These are phyloP conservation scores for Lupinus albus DNA, from an alignment of 306 rosid species.

Conservation along the genomic window DNA sequence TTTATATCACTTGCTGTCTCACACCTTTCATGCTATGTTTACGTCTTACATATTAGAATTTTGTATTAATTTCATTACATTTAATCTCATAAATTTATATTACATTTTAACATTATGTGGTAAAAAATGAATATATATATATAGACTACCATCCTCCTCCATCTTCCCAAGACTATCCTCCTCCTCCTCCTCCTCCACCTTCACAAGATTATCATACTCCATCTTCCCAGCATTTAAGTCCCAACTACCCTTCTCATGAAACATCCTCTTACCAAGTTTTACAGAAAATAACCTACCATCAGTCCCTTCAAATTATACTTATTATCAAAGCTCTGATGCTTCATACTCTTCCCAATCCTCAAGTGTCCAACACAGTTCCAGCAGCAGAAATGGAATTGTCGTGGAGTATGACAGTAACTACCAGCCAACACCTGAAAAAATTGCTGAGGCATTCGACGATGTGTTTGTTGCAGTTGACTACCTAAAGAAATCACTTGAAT, in stretches of 20 bases:
- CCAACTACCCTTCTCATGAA: slow-evolving; percentile 65
- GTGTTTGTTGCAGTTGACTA: slow-evolving; percentile 82
- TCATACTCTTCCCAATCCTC: slow-evolving; percentile 61
- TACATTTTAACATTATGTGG: too few species aligned
- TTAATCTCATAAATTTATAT: too few species aligned
- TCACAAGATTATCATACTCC: slow-evolving; percentile 60
- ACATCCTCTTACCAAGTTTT: slow-evolving; percentile 70
- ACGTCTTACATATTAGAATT: too few species aligned
- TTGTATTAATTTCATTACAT: too few species aligned
- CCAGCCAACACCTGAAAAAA: slow-evolving; percentile 84
- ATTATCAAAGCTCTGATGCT: slow-evolving; percentile 76
- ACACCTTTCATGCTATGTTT: too few species aligned
- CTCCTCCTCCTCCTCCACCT: slow-evolving; percentile 43
- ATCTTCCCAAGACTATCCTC: slow-evolving; percentile 56
- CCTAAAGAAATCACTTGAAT: slow-evolving; percentile 84
- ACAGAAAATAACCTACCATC: slow-evolving; percentile 83
- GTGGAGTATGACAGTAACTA: slow-evolving; percentile 74
- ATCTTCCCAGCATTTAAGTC: slow-evolving; percentile 62
- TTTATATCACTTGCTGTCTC: too few species aligned
- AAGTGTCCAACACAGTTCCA: slow-evolving; percentile 50
- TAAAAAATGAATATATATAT: too few species aligned
- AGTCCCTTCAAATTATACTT: slow-evolving; percentile 60
- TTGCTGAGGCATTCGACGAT: slow-evolving; percentile 98
- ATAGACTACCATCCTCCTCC: slow-evolving; percentile 66
- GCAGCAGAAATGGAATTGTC: slow-evolving; percentile 58